Conservation (phyloP, 352 stramenopile species). For the Pythium oligandrum region DNA sequence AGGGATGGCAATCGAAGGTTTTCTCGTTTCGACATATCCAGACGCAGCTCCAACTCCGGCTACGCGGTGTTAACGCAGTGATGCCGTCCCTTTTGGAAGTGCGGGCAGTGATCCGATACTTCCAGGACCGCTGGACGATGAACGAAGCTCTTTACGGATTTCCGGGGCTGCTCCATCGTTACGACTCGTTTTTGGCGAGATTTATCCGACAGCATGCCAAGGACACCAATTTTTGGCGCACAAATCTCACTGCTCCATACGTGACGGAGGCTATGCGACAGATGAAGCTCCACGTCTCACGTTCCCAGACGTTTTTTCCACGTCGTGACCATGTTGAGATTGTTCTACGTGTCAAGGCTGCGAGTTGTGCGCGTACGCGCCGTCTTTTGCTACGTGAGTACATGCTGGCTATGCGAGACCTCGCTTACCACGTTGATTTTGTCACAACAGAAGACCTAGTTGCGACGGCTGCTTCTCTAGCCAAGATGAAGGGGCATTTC, state of each 20-base stretch:
- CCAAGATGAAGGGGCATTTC: constrained; percentile 25
- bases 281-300: constrained; percentile 50
- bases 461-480: constrained; percentile 34
- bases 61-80: constrained; percentile 30
- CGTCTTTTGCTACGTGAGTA: constrained; percentile 42
- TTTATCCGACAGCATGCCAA: constrained; percentile 32
- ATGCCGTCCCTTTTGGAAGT: constrained; percentile 46
- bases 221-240: constrained; percentile 11
- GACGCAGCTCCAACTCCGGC: constrained; percentile 26
- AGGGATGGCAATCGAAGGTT: too few relatives aligned
- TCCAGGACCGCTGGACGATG: constrained; percentile 31
- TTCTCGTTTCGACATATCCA: constrained; percentile 33
- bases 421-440: constrained; percentile 32
- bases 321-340: constrained; percentile 25
- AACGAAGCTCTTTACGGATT: constrained; percentile 34
- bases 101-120: constrained; percentile 23
- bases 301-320: constrained; percentile 45
- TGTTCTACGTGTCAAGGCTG: constrained; percentile 32
- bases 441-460: constrained; percentile 42
- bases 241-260: neutral
- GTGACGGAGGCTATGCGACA: neutral
- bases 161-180: constrained; percentile 40
- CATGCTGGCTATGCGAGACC: constrained; percentile 31
- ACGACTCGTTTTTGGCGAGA: constrained; percentile 49
- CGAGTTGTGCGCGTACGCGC: constrained; percentile 26